Evolutionary conservation across 345 rosid species (phyloP), one percentile per base, ranked within the genome.

Genomic region (Angophora floribunda): DNA sequence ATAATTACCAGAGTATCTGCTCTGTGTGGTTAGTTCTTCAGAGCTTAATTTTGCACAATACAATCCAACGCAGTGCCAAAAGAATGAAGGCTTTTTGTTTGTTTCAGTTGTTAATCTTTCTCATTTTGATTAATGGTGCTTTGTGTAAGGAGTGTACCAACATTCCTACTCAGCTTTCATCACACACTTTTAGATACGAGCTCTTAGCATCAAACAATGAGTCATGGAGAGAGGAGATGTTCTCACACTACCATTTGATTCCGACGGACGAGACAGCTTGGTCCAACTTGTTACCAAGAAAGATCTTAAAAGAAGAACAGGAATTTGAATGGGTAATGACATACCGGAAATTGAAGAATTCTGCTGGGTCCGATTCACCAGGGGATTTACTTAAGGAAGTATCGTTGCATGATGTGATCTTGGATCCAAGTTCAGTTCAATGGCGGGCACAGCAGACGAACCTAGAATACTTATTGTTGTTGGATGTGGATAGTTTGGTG

Each of bases 391-490:
- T 97, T 26, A 92, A 92, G 86, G 99, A 97, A 80, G 93, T 97
- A 41, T 95, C 99, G 17, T 86, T 98, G 92, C 97, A 96, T 88
- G 92, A 95, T 65, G 98, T 98, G 90, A 94, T 96, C 90, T 93
- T 98, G 89, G 96, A 95, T 61, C 90, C 94, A 0, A 84, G 86
- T 86, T 92, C 96, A 4, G 87, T 95, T 51, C 98, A 96, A 12
- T 90, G 98, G 96, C 89, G 90, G 82, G 97, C 98, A 78, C 99
- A 96, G 86, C 96, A 95, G 89, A 98, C 99, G 17, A 97, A 98
- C 86, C 93, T 97, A 88, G 95, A 96, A 90, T 98, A 97, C 92
- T 89, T 98, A 45, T 87, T 98, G 95, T 90, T 96, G 94, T 88
- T 98, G 93, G 95, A 97, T 90, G 96, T 93, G 89, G 97, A 98